Conservation (phyloP, 305 asterid species). For the Fraxinus velutina region DNA sequence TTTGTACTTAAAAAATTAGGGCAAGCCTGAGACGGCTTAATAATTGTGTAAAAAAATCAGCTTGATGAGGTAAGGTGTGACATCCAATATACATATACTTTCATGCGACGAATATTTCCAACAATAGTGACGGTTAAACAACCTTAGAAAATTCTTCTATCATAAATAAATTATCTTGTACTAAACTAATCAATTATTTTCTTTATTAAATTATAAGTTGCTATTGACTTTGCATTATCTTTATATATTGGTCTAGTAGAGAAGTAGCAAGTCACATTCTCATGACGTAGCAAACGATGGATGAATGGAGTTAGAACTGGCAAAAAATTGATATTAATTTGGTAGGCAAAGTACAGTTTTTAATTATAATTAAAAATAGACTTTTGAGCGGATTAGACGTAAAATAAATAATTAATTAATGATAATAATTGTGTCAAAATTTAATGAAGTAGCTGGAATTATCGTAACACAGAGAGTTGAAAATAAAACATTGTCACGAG, state of each 20-base stretch:
- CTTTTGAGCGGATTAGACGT: neutral
- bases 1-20: neutral
- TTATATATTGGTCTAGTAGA: neutral
- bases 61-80: neutral
- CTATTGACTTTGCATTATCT: conserved; percentile 1
- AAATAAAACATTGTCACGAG: conserved; percentile 6
- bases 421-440: neutral
- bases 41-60: neutral
- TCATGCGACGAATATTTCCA: neutral
- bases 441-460: neutral
- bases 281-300: neutral
- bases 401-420: neutral
- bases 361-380: neutral
- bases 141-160: neutral
- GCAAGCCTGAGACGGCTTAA: neutral
- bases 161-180: neutral
- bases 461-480: conserved; percentile 4
- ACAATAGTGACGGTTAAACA: neutral
- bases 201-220: neutral
- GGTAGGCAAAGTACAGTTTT: neutral
- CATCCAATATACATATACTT: neutral
- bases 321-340: neutral
- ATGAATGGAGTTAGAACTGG: neutral
- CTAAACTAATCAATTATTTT: neutral
- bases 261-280: neutral